These are phyloP conservation scores for Setaria viridis DNA, from an alignment of 202 grass and related monocot species.

Conservation along the genomic window DNA sequence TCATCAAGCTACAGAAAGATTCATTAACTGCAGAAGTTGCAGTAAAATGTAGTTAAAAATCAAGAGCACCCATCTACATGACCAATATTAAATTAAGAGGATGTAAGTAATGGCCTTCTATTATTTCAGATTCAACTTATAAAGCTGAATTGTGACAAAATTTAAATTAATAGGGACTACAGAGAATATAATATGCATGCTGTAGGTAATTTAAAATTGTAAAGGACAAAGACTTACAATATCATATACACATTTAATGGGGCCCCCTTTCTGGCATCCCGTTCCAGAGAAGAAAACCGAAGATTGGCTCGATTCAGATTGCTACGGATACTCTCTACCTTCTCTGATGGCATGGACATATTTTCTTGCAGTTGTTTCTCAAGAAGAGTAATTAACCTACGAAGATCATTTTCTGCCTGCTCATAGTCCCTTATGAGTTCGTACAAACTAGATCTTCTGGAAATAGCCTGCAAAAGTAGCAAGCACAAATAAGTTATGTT, in stretches of 20 bases:
- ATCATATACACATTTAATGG: slow-evolving; percentile 82
- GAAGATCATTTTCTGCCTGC: slow-evolving; percentile 78
- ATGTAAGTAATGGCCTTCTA: not conserved
- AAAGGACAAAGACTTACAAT: slow-evolving; percentile 68
- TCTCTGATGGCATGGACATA: slow-evolving; percentile 49
- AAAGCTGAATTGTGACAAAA: slow-evolving; percentile 24
- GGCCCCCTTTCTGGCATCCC: slow-evolving; percentile 63
- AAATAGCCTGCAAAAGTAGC: slow-evolving; percentile 71
- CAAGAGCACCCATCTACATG: not conserved
- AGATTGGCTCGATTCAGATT: slow-evolving; percentile 64
- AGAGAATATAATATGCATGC: not conserved
- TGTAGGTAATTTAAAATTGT: slow-evolving; percentile 17
- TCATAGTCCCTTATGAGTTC: slow-evolving; percentile 79
- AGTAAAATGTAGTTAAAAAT: slow-evolving; percentile 3
- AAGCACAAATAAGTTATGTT: slow-evolving; percentile 31
- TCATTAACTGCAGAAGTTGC: slow-evolving; percentile 4
- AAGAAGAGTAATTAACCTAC: slow-evolving; percentile 70
- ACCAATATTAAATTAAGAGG: slow-evolving; percentile 39
- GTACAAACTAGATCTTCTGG: slow-evolving; percentile 87
- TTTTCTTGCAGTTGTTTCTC: slow-evolving; percentile 76
- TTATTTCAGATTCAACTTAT: not conserved
- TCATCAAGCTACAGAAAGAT: slow-evolving; percentile 24
- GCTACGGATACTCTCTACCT: slow-evolving; percentile 46
- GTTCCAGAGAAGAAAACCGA: slow-evolving; percentile 67
- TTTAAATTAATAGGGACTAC: not conserved